A percentile compares a stretch with the other conserved stretches of the same genome.
These are phyloP conservation scores for Rhizopogon salebrosus DNA, from an alignment of 768 basidiomycete species.

Conservation along the genomic window DNA sequence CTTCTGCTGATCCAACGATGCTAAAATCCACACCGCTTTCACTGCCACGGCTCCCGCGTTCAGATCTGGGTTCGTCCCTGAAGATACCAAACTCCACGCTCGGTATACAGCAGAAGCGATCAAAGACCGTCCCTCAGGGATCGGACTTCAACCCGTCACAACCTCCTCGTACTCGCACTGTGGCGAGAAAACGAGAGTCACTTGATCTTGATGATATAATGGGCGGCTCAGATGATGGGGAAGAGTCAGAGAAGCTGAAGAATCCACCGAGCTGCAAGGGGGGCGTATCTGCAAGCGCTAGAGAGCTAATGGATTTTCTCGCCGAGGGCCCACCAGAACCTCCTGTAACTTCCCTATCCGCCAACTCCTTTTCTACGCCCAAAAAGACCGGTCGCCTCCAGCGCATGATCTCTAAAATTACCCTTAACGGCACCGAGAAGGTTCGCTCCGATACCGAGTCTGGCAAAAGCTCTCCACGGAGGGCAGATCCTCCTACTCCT, in stretches of 20 bases:
- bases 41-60: constrained; percentile 24
- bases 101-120: constrained; percentile 11
- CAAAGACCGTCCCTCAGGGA: constrained; percentile 22
- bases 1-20: constrained; percentile 25
- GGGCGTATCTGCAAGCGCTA: constrained; percentile 39
- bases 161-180: constrained; percentile 35
- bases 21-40: constrained; percentile 4
- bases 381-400: constrained; percentile 62
- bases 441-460: constrained; percentile 13
- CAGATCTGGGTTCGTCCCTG: constrained; percentile 24
- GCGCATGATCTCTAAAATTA: constrained; percentile 79
- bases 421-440: constrained; percentile 32
- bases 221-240: constrained; percentile 64
- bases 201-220: constrained; percentile 73
- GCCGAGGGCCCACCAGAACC: constrained; percentile 50
- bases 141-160: constrained; percentile 22
- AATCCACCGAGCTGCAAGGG: constrained; percentile 41
- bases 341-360: constrained; percentile 11
- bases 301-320: constrained; percentile 53
- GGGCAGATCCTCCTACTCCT: constrained; percentile 12
- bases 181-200: constrained; percentile 58
- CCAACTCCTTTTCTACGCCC: constrained; percentile 32
- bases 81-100: constrained; percentile 21
- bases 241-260: constrained; percentile 19
- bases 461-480: constrained; percentile 26